Percentiles rank a stretch among this genome's conserved stretches.
Conservation (phyloP, 441 rosid genomes). For the Pelargonium citronellum region DNA sequence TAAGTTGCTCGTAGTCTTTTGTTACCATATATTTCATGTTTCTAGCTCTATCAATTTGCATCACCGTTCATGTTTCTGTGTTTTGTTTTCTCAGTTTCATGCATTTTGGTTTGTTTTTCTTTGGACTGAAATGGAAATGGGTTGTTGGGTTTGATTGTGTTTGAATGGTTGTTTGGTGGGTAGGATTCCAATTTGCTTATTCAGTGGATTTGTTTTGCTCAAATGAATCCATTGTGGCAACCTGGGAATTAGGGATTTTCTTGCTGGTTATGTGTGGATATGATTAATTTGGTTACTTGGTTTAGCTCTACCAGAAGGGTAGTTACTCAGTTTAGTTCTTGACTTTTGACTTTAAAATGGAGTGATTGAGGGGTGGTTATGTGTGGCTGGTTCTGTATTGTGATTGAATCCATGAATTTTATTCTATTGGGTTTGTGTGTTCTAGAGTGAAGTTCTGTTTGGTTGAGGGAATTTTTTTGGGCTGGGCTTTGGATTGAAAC, state of each 20-base stretch:
- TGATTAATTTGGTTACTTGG: too few species aligned
- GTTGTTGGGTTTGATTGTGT: background rate
- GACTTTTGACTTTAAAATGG: background rate
- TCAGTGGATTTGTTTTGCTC: background rate
- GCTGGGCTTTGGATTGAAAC: background rate
- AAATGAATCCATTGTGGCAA: too few species aligned
- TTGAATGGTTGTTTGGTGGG: background rate
- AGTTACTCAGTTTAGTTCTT: background rate
- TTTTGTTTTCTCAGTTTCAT: background rate
- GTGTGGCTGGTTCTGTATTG: background rate
- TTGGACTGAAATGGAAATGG: background rate
- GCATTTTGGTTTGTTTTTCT: background rate
- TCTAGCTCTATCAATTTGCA: background rate
- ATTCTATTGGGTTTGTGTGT: background rate
- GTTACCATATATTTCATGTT: background rate
- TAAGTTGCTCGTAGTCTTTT: too few species aligned
- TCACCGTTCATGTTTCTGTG: background rate
- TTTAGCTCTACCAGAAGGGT: background rate
- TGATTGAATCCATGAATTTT: background rate
- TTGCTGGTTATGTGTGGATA: too few species aligned
- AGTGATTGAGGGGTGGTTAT: background rate
- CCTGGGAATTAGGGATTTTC: too few species aligned
- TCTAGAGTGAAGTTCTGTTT: background rate
- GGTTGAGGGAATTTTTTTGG: too few species aligned
- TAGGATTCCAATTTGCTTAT: conserved; percentile 1